phyloP scores from a whole-genome alignment of 129 eudicot genomes.

The Kitagawia praeruptora region DNA sequence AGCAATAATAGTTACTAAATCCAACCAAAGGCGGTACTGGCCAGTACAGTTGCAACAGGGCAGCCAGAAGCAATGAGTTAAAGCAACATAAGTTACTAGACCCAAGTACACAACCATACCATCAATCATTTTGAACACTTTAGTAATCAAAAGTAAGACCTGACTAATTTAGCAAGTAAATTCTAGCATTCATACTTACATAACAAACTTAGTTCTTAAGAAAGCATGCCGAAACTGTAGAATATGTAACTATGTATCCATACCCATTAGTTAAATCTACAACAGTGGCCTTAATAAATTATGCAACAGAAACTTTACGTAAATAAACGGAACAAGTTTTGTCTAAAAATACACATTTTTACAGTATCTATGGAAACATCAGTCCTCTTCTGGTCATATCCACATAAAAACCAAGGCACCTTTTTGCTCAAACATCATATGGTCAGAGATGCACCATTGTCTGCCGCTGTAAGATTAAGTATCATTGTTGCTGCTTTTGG shows the following conservation, averaged over 20 bases:
- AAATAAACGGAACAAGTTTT: neutral
- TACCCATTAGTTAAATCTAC: neutral
- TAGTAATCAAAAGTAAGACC: neutral
- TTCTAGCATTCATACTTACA: neutral
- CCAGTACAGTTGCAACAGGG: too few relatives aligned
- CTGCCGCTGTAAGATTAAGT: conserved; percentile 70
- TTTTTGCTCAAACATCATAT: conserved; percentile 28
- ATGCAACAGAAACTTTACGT: neutral
- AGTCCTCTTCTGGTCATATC: neutral
- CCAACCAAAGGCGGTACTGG: too few relatives aligned
- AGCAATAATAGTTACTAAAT: too few relatives aligned
- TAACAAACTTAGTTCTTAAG: neutral
- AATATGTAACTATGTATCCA: neutral
- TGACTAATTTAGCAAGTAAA: neutral
- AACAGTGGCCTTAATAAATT: neutral
- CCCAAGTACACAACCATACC: neutral
- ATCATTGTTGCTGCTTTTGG: conserved; percentile 96
- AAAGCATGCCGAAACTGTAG: neutral
- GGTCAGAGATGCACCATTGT: conserved; percentile 92
- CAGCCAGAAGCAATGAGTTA: too few relatives aligned
- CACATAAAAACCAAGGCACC: neutral
- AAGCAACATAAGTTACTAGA: neutral
- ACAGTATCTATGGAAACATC: neutral
- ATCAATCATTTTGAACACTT: neutral
- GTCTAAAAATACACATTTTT: neutral